Base-by-base conservation (phyloP, 805 yeast species). In the Metschnikowia borealis region DNA sequence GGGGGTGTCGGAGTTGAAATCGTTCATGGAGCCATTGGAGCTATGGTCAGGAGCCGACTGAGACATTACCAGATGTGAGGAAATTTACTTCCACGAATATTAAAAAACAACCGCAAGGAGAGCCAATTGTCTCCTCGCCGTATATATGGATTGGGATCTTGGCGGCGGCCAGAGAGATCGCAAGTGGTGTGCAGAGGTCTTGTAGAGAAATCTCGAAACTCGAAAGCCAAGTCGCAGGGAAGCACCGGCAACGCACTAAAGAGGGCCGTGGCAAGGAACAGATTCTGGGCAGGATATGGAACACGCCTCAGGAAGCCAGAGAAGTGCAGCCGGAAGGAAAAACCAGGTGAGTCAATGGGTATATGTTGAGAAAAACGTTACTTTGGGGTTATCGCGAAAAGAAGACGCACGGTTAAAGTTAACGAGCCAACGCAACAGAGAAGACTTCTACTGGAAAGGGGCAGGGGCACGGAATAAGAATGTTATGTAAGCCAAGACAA, bases 321-420 rank as follows among this genome's bases (percentile, higher is more conserved):
- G 8, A 7, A n/a, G 41, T 21, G 18, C 31, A 21, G 18, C 31
- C 41, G n/a, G 18, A n/a, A 38, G 18, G 17, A 23, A 38, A 38
- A 37, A 20, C 15, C 2, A 26, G 36, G 21, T 13, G 36, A 14
- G 36, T 18, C 17, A 18, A 41, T 23, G 32, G 31, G 31, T 38
- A 14, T 18, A 42, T 33, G 31, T 20, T 42, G 45, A 42, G 45
- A 42, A 42, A 42, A 42, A 42, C 45, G 45, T 29, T 20, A 20
- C 38, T 38, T 42, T 42, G 45, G 32, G 37, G 45, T 42, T 26
- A 42, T 42, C 38, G 37, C 45, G 45, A 32, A 41, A 38, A 21
- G 34, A 39, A 39, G 43, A 39, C 43, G 43, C 43, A 39, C 43
- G 43, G 43, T 39, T 39, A 29, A 20, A 39, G 43, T 39, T 39